These are phyloP conservation scores for Coniophora puteana DNA, from an alignment of 1,284 basidiomycete species.

Conservation along the genomic window DNA sequence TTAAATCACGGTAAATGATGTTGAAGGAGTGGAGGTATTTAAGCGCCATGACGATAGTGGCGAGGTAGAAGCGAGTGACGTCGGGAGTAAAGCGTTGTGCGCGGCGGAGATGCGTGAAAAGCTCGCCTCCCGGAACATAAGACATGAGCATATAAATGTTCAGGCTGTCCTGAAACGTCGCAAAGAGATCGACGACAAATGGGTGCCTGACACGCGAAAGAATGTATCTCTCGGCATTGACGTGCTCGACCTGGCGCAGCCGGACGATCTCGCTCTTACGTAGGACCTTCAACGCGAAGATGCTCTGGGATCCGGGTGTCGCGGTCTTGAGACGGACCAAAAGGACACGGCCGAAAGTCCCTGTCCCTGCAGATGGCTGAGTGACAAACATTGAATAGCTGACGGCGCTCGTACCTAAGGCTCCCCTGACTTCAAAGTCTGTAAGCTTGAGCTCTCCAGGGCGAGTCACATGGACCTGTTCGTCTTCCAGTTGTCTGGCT, in stretches of 20 bases:
- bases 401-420: conserved; percentile 51
- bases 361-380: conserved; percentile 77
- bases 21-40: conserved; percentile 97
- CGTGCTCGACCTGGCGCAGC: conserved; percentile 97
- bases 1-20: conserved; percentile 98
- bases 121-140: conserved; percentile 95
- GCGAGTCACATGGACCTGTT: conserved; percentile 57
- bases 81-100: conserved; percentile 95
- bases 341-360: conserved; percentile 91
- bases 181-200: conserved; percentile 86
- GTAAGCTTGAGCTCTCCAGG: conserved; percentile 57
- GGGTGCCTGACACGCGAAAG: conserved; percentile 83
- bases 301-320: conserved; percentile 47
- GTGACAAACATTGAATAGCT: too few species aligned
- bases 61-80: conserved; percentile 98
- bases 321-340: conserved; percentile 68
- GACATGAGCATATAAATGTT: conserved; percentile 99
- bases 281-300: conserved; percentile 92
- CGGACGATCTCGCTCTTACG: conserved; percentile 92
- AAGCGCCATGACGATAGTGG: conserved; percentile 93
- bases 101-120: conserved; percentile 91
- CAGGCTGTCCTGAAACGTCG: conserved; percentile 92
- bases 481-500: conserved; percentile 63
- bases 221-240: conserved; percentile 96
- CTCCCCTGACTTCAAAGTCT: conserved; percentile 79